Evolutionary conservation across 2,329 filamentous ascomycete genomes (phyloP).

Genomic region (Corynespora cassiicola): DNA sequence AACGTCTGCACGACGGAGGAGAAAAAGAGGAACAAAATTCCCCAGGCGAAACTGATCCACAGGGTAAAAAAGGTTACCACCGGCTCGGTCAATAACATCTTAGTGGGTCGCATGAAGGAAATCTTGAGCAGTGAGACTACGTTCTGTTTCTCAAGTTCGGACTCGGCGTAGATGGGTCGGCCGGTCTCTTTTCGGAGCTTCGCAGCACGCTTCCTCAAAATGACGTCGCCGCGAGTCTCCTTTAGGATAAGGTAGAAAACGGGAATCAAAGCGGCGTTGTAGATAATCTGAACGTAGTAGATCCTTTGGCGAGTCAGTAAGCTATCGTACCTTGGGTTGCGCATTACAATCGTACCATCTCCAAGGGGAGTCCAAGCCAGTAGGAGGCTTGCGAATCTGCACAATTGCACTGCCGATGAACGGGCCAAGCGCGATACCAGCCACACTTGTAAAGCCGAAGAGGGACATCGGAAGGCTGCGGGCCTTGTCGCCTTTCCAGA

Average conservation of each 20-base stretch:
- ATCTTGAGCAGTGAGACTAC: conserved; percentile 37
- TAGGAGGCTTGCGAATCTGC: conserved; percentile 37
- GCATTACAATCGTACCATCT: conserved; percentile 42
- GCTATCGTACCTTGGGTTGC: not conserved
- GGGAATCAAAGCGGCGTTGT: conserved; percentile 49
- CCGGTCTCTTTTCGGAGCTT: conserved; percentile 47
- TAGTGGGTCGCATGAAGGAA: conserved; percentile 49
- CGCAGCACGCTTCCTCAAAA: conserved; percentile 47
- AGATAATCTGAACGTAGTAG: conserved; percentile 54
- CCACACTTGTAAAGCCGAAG: conserved; percentile 52
- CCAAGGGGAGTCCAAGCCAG: conserved; percentile 36
- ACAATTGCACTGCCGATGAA: conserved; percentile 51
- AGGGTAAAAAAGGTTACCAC: conserved; percentile 53
- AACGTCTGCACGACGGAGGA: conserved; percentile 50
- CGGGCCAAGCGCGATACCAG: conserved; percentile 52
- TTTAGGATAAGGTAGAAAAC: conserved; percentile 51
- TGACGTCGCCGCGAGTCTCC: conserved; percentile 52
- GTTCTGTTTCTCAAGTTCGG: conserved; percentile 30
- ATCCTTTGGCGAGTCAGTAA: conserved; percentile 42
- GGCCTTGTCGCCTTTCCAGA: conserved; percentile 48
- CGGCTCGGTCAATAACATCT: conserved; percentile 51
- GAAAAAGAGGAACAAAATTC: conserved; percentile 53
- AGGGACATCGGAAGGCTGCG: conserved; percentile 53
- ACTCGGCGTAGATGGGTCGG: conserved; percentile 32
- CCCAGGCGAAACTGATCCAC: conserved; percentile 54